phyloP scores from a whole-genome alignment of 768 basidiomycete species.

The Pholiota molesta region DNA sequence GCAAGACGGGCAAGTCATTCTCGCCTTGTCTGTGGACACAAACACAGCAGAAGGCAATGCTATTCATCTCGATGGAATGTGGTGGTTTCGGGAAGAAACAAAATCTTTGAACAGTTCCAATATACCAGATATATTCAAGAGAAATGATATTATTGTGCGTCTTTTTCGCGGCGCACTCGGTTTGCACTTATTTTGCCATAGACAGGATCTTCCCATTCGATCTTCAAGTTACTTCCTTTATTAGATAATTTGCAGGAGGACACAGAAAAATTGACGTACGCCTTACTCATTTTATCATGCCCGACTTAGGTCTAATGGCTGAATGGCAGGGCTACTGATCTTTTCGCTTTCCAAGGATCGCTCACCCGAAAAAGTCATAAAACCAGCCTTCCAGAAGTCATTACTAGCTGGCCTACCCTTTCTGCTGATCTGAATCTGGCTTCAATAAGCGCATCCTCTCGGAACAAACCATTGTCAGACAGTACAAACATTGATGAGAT shows the following conservation, averaged over 20 bases:
- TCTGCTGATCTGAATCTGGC: slow-evolving; percentile 55
- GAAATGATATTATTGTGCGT: slow-evolving; percentile 61
- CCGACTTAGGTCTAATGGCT: slow-evolving; percentile 17
- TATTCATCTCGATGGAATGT: slow-evolving; percentile 51
- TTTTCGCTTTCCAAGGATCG: slow-evolving; percentile 80
- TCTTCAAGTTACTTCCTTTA: slow-evolving; percentile 68
- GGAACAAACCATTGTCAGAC: slow-evolving; percentile 34
- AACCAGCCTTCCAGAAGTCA: slow-evolving; percentile 55
- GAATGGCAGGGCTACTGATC: slow-evolving; percentile 63
- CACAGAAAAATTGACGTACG: slow-evolving; percentile 65
- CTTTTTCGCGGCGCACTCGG: not conserved
- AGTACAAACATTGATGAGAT: slow-evolving; percentile 39
- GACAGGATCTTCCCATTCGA: slow-evolving; percentile 79
- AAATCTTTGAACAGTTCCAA: slow-evolving; percentile 35
- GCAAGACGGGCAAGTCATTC: slow-evolving; percentile 69
- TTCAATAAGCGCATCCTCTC: slow-evolving; percentile 55
- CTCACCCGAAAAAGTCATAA: slow-evolving; percentile 51
- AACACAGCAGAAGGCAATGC: slow-evolving; percentile 15
- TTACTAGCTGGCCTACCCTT: slow-evolving; percentile 72
- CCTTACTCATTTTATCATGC: slow-evolving; percentile 10
- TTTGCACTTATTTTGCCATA: slow-evolving; percentile 33
- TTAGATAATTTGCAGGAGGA: slow-evolving; percentile 73
- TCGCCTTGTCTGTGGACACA: slow-evolving; percentile 42
- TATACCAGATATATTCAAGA: slow-evolving; percentile 78
- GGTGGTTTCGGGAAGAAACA: slow-evolving; percentile 70